These are phyloP conservation scores for Collariella sp. DNA, from an alignment of 495 filamentous ascomycete species.

Conservation along the genomic window DNA sequence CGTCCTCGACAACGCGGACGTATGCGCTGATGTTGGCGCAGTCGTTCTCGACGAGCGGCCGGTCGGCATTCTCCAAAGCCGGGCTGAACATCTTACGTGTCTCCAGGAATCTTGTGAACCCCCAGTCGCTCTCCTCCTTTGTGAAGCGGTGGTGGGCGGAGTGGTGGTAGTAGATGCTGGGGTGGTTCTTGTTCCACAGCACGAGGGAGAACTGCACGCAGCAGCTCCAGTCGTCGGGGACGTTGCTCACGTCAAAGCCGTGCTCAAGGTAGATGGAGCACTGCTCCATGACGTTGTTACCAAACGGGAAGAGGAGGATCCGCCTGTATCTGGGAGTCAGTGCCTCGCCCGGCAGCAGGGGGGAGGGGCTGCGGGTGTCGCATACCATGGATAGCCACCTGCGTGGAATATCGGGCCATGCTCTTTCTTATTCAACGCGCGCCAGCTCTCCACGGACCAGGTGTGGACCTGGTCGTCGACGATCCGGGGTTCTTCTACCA, in stretches of 20 bases:
- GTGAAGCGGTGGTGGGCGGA: conserved; percentile 83
- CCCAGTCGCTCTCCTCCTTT: conserved; percentile 96
- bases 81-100: conserved; percentile 69
- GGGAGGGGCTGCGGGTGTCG: neutral
- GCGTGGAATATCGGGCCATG: conserved; percentile 84
- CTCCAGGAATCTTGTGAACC: conserved; percentile 89
- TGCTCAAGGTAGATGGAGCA: conserved; percentile 96
- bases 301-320: conserved; percentile 88
- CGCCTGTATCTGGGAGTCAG: conserved; percentile 46
- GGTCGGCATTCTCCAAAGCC: conserved; percentile 51
- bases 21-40: conserved; percentile 84
- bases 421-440: conserved; percentile 60
- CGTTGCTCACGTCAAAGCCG: conserved; percentile 55
- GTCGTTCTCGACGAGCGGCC: conserved; percentile 83
- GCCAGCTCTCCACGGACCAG: conserved; percentile 82
- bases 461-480: conserved; percentile 70
- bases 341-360: neutral
- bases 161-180: conserved; percentile 61
- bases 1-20: conserved; percentile 88
- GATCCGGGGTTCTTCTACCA: conserved; percentile 57
- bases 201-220: conserved; percentile 95
- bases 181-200: conserved; percentile 86
- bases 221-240: conserved; percentile 85
- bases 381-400: conserved; percentile 77
- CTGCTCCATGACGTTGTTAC: conserved; percentile 76